Evolutionary conservation across 768 basidiomycete genomes (phyloP).

Genomic region (Russula virescens): DNA sequence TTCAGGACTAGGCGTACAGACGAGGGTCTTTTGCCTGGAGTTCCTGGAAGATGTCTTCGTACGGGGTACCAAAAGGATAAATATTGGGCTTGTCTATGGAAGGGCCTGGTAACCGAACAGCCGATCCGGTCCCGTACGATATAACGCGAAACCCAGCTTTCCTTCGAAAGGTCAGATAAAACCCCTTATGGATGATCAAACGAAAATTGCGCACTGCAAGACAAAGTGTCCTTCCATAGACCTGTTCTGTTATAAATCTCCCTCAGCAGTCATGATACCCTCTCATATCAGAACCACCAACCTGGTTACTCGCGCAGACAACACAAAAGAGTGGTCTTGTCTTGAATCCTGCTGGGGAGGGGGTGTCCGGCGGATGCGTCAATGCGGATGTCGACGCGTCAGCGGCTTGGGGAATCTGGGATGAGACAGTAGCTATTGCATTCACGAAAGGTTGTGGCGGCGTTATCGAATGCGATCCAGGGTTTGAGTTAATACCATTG

Average conservation of each 20-base stretch:
- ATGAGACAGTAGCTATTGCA: conserved; percentile 19
- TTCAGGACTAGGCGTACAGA: conserved; percentile 47
- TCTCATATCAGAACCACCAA: conserved; percentile 33
- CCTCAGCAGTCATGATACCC: background rate
- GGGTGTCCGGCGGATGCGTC: background rate
- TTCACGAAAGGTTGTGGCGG: conserved; percentile 26
- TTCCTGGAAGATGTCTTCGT: conserved; percentile 92
- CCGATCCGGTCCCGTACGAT: conserved; percentile 94
- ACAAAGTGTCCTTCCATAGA: conserved; percentile 98
- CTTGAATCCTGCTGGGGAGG: conserved; percentile 40
- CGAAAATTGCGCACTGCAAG: conserved; percentile 56
- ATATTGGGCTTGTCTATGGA: conserved; percentile 98
- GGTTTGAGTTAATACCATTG: conserved; percentile 11
- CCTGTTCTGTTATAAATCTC: conserved; percentile 59
- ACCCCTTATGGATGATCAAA: background rate
- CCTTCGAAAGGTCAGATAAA: conserved; percentile 37
- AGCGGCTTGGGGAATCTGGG: conserved; percentile 6
- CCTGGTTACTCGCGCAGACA: conserved; percentile 99
- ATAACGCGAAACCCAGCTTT: conserved; percentile 89
- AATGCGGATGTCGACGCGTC: conserved; percentile 10
- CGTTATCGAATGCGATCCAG: conserved; percentile 20
- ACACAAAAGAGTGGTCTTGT: conserved; percentile 87
- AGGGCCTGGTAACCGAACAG: conserved; percentile 92
- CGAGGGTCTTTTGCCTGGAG: conserved; percentile 74
- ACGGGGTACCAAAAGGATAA: conserved; percentile 94